phyloP scores from a whole-genome alignment of 805 yeast species.

The Metschnikowia lochheadii region DNA sequence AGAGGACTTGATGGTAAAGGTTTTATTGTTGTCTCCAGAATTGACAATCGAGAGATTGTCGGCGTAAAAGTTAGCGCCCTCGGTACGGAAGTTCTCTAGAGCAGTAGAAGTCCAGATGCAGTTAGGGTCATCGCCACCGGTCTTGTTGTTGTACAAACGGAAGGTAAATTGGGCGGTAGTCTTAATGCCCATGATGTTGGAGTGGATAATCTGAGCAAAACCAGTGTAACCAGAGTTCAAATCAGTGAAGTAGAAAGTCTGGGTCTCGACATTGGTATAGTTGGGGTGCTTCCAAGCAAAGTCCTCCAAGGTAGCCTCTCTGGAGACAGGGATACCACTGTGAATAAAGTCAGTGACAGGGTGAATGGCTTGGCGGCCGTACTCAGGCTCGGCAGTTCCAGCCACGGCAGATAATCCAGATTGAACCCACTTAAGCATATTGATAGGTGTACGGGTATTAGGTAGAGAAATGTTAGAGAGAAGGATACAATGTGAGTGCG shows the following conservation, averaged over 20 bases:
- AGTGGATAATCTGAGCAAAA: constrained; percentile 91
- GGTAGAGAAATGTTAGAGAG: not conserved
- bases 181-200: constrained; percentile 83
- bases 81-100: constrained; percentile 69
- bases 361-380: constrained; percentile 88
- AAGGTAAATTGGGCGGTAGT: constrained; percentile 93
- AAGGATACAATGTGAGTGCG: not conserved
- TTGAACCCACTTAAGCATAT: constrained; percentile 81
- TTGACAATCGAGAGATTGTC: constrained; percentile 63
- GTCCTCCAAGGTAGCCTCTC: constrained; percentile 61
- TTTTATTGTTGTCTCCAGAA: constrained; percentile 45
- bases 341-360: constrained; percentile 63
- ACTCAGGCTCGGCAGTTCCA: constrained; percentile 96
- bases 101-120: constrained; percentile 89
- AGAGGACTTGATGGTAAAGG: constrained; percentile 49
- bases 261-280: constrained; percentile 92
- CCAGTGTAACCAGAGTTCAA: constrained; percentile 64
- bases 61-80: constrained; percentile 78
- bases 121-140: constrained; percentile 36
- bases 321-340: constrained; percentile 35
- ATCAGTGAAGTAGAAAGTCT: constrained; percentile 80
- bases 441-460: not conserved
- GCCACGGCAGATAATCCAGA: constrained; percentile 90
- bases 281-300: constrained; percentile 70
- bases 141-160: constrained; percentile 58